phyloP scores from a whole-genome alignment of 1,284 basidiomycete species.

The Leucoagaricus sp. region DNA sequence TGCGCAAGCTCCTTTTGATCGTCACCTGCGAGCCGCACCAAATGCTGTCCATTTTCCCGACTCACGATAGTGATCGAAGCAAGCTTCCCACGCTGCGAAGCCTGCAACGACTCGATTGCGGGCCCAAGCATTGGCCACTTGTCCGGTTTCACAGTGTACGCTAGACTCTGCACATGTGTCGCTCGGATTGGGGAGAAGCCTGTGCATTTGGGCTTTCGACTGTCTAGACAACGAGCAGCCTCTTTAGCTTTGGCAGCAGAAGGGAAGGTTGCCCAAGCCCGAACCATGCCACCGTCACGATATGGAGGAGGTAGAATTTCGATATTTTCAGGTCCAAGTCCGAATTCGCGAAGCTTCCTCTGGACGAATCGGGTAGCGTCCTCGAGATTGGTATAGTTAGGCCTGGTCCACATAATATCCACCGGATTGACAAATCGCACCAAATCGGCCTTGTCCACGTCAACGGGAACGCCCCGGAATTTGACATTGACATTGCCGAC shows the following conservation, averaged over 20 bases:
- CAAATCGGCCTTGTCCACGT: conserved; percentile 42
- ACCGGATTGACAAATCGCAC: conserved; percentile 45
- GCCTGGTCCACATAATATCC: conserved; percentile 50
- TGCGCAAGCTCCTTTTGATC: conserved; percentile 46
- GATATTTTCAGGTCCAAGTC: conserved; percentile 41
- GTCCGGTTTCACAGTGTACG: conserved; percentile 39
- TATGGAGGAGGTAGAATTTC: conserved; percentile 54
- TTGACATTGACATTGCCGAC: conserved; percentile 58
- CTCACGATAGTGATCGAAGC: background rate
- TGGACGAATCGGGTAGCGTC: conserved; percentile 42
- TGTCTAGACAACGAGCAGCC: conserved; percentile 48
- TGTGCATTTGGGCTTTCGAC: conserved; percentile 41
- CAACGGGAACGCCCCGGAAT: conserved; percentile 51
- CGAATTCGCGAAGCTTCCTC: conserved; percentile 38
- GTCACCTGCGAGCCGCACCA: conserved; percentile 47
- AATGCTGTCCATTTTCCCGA: conserved; percentile 23
- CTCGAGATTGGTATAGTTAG: conserved; percentile 47
- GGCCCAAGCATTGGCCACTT: conserved; percentile 37
- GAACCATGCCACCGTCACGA: conserved; percentile 41
- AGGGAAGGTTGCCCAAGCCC: conserved; percentile 54
- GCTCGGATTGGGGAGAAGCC: conserved; percentile 48
- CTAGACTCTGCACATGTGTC: conserved; percentile 48
- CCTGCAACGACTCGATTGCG: conserved; percentile 38
- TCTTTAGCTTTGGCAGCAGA: conserved; percentile 47
- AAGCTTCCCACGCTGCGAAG: conserved; percentile 22